Base-by-base conservation (phyloP, 2,329 filamentous ascomycete species). In the Verticillium klebahnii region DNA sequence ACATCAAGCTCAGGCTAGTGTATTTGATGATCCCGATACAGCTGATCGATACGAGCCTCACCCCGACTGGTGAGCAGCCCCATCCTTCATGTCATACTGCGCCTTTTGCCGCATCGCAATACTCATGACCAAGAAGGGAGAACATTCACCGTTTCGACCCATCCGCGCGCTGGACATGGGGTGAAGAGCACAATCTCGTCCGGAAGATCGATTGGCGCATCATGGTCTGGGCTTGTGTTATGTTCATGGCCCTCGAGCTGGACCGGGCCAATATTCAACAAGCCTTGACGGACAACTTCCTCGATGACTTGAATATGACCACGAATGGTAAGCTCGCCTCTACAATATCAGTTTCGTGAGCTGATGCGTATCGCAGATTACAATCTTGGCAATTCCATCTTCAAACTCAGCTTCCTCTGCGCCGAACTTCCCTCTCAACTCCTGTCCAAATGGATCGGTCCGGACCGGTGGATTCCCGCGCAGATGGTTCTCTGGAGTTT, bases 381-480 rank as follows among this genome's bases (percentile, higher is more conserved):
- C 66, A 82, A 82, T 61, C 70, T 79, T 1, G 81, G 82, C 19
- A 80, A 79, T 65, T 80, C 78, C 0, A 76, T 84, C 31, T 83
- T 82, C 67, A 76, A 77, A 56, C 70, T 81, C 5, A 74, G 74
- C 1, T 85, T 85, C 63, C 73, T 85, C n/a, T 78, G 75, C 19
- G 80, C 84, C 0, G 85, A 88, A 68, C 73, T 88, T 1, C 85
- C 85, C 0, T 85, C 83, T 0, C 84, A 87, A 66, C 74, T 88
- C 25, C 74, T 87, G 37, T 77, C 75, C 62, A 83, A 87, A 70
- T 84, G 77, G 76, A 70, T 83, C n/a, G 69, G 69, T 0, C 68
- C 69, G 2, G 67, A 68, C 58, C 77, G 81, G 15, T 85, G 82
- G 82, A 85, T 86, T 52, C 84, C 84, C 0, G 72, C 81, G 36